Conservation (phyloP, 129 eudicot species). For the Tagetes erecta region DNA sequence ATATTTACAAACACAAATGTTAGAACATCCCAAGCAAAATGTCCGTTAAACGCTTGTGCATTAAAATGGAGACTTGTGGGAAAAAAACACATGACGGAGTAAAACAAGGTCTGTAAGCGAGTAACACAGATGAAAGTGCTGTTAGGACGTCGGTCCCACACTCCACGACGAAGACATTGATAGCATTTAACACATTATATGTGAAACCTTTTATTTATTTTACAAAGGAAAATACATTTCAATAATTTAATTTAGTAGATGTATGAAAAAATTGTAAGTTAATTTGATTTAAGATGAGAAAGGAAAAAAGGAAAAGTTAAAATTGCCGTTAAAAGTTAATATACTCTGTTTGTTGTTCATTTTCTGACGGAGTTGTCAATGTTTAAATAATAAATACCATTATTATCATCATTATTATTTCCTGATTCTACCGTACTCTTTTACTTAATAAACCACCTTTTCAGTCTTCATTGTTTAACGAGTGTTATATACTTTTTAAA, state of each 20-base stretch:
- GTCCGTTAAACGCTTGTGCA: no score
- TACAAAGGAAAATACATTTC: background rate
- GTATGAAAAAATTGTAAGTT: background rate
- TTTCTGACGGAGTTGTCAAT: slow-evolving; percentile 42
- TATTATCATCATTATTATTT: slow-evolving; percentile 19
- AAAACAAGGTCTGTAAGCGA: no score
- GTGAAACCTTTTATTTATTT: no score
- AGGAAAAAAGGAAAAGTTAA: slow-evolving; percentile 28
- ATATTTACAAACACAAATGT: no score
- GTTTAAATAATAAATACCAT: slow-evolving; percentile 28
- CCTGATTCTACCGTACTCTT: slow-evolving; percentile 22
- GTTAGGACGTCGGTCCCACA: no score
- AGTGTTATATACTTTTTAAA: background rate
- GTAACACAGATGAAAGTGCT: no score
- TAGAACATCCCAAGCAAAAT: no score
- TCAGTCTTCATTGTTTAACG: background rate
- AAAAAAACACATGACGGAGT: no score
- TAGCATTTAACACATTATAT: no score
- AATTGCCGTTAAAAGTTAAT: slow-evolving; percentile 35
- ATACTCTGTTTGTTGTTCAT: slow-evolving; percentile 26
- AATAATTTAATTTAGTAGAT: no score
- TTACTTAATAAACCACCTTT: slow-evolving; percentile 3
- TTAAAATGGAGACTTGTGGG: no score
- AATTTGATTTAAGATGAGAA: background rate
- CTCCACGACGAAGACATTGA: no score